Evolutionary conservation across 768 basidiomycete species (phyloP), one percentile per base, ranked within the genome.

Genomic region (Mrakia blollopis): DNA sequence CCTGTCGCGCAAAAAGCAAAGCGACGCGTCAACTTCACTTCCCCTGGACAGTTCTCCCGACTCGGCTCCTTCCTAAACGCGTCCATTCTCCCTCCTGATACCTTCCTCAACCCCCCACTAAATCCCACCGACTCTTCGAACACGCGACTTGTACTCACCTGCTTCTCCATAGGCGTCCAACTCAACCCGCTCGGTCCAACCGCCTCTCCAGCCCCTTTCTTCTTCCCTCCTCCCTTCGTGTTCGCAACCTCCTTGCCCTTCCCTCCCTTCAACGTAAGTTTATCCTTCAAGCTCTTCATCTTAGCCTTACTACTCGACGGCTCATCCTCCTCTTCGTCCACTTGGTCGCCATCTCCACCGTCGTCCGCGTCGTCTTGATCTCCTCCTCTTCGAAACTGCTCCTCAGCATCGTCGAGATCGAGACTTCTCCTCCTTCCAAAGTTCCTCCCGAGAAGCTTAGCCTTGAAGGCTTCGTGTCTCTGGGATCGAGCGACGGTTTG

Each of bases 81-180:
- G 16, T 25, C 52, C 3, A 50, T 10, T n/a, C 72, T 28, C 28
- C n/a, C n/a, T n/a, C n/a, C n/a, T n/a, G n/a, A n/a, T n/a, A 62
- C 11, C 30, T 28, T 65, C 30, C 30, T n/a, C n/a, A n/a, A n/a
- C n/a, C 63, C 18, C 63, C n/a, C 57, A 25, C 57, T 30, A 3
- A 37, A 13, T 41, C 6, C 18, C 23, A 21, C 65, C 39, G 23
- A 25, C 10, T n/a, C 35, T 18, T 21, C 23, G 3, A 28, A 61
- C n/a, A 57, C 4, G 57, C 5, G 57, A 25, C 25, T 1, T 11
- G 54, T 2, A 63, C 75, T 35, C 50, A 70, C 75, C 75, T 84
- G 84, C 74, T 82, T 83, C 79, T 84, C 84, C 73, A 84, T 63
- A 5, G 84, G 84, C 28, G 84, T 84, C 79, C 83, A 84, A 0